A percentile compares a stretch with the other conserved stretches of the same genome.
Evolutionary conservation across 306 rosid genomes (phyloP).

Genomic region (Arachis stenosperma): DNA sequence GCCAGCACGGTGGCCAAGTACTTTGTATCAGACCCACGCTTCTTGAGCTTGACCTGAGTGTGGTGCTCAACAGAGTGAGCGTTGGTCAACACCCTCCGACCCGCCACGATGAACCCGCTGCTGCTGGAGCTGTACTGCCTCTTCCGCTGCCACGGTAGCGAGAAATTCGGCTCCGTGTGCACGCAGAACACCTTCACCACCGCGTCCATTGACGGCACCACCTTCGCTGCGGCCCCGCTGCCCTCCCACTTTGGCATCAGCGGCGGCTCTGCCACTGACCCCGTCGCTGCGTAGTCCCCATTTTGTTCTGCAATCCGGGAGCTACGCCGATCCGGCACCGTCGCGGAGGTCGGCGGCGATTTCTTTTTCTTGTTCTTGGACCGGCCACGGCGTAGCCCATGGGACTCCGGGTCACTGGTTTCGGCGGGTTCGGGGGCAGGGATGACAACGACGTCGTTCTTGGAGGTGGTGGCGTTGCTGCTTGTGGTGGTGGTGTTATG

Average conservation of each 20-base stretch:
- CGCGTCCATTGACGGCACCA: constrained; percentile 72
- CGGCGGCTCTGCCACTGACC: constrained; percentile 31
- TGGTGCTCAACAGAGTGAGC: constrained; percentile 91
- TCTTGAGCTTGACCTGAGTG: constrained; percentile 90
- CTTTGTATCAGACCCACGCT: constrained; percentile 86
- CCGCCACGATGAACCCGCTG: constrained; percentile 71
- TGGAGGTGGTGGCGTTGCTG: constrained; percentile 14
- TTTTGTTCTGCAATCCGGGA: constrained; percentile 49
- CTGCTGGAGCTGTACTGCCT: constrained; percentile 82
- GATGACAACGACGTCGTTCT: constrained; percentile 35
- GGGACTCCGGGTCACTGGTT: constrained; percentile 28
- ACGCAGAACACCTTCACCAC: constrained; percentile 86
- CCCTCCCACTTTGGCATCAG: constrained; percentile 49
- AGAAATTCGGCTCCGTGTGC: constrained; percentile 84
- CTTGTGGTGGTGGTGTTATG: constrained; percentile 33
- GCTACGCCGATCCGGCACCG: constrained; percentile 50
- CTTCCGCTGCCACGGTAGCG: constrained; percentile 90
- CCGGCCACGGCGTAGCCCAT: constrained; percentile 47
- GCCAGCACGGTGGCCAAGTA: constrained; percentile 77
- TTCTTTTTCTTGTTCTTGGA: constrained; percentile 44
- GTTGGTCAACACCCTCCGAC: constrained; percentile 78
- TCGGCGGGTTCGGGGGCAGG: constrained; percentile 31
- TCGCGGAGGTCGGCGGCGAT: constrained; percentile 17
- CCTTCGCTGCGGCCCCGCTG: constrained; percentile 43
- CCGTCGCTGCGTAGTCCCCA: constrained; percentile 39